Conservation (phyloP, 1,284 basidiomycete species). For the Pascua sp. region DNA sequence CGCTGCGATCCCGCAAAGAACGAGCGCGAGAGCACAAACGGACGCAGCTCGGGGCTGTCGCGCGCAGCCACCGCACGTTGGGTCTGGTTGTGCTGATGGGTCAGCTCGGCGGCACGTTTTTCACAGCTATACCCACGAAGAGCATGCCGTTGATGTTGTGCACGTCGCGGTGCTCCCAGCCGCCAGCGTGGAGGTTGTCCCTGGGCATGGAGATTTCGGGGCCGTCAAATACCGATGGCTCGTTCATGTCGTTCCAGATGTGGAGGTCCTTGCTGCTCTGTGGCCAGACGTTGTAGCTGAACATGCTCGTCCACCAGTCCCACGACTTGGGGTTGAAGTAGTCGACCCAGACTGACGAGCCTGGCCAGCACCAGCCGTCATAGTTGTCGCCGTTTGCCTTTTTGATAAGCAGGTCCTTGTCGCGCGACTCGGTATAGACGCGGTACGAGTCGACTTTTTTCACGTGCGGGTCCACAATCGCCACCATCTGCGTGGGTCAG, state of each 20-base stretch:
- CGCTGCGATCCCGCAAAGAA: conserved; percentile 96
- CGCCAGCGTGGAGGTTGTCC: conserved; percentile 84
- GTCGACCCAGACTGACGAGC: conserved; percentile 92
- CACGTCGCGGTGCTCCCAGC: conserved; percentile 94
- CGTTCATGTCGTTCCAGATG: conserved; percentile 99
- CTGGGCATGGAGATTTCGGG: conserved; percentile 97
- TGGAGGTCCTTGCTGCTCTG: conserved; percentile 68
- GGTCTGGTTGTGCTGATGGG: conserved; percentile 71
- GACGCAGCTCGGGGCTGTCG: conserved; percentile 69
- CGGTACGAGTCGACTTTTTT: conserved; percentile 79
- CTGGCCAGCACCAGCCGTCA: conserved; percentile 98
- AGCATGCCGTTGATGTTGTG: conserved; percentile 53
- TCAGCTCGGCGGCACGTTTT: conserved; percentile 8
- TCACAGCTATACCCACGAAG: conserved; percentile 32
- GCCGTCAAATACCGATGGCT: conserved; percentile 97
- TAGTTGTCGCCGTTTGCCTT: conserved; percentile 76
- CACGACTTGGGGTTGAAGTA: conserved; percentile 89
- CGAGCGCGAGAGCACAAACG: conserved; percentile 91
- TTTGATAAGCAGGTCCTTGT: conserved; percentile 78
- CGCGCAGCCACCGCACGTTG: conserved; percentile 75
- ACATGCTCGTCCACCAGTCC: conserved; percentile 86
- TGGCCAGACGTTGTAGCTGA: conserved; percentile 60
- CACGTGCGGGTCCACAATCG: conserved; percentile 94
- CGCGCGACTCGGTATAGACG: conserved; percentile 78
- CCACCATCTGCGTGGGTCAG: conserved; percentile 69